phyloP scores from a whole-genome alignment of 1,284 basidiomycete genomes.

The Ceratobasidium sp. region DNA sequence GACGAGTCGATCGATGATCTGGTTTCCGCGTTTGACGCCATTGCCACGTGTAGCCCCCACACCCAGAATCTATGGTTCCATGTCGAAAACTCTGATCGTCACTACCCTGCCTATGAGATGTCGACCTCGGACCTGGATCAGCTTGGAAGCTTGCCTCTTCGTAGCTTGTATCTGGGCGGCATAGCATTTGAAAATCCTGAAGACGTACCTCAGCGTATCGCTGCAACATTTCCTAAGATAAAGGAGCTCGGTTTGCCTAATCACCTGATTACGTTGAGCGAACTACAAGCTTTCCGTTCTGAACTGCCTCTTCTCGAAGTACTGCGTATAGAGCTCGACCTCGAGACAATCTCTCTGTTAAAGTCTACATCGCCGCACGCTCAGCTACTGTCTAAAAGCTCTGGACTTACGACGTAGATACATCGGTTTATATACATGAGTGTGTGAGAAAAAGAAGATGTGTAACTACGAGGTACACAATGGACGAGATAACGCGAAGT shows the following conservation, averaged over 20 bases:
- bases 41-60: neutral
- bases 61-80: neutral
- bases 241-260: neutral
- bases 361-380: too few species aligned
- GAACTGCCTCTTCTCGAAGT: neutral
- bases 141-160: neutral
- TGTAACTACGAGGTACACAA: too few species aligned
- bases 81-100: neutral
- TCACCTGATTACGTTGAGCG: neutral
- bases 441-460: too few species aligned
- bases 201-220: neutral
- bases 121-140: neutral
- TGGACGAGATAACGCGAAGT: too few species aligned
- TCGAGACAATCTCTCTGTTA: neutral
- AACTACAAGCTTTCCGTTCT: neutral
- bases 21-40: neutral
- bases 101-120: neutral
- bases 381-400: too few species aligned
- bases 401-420: too few species aligned
- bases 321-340: neutral
- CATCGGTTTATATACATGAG: too few species aligned
- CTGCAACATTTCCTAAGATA: neutral
- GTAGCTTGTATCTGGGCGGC: neutral
- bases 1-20: neutral
- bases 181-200: neutral